Evolutionary conservation across 768 basidiomycete genomes (phyloP), one percentile per base, ranked within the genome.

Genomic region (Sistotremastrum niveocremeum): DNA sequence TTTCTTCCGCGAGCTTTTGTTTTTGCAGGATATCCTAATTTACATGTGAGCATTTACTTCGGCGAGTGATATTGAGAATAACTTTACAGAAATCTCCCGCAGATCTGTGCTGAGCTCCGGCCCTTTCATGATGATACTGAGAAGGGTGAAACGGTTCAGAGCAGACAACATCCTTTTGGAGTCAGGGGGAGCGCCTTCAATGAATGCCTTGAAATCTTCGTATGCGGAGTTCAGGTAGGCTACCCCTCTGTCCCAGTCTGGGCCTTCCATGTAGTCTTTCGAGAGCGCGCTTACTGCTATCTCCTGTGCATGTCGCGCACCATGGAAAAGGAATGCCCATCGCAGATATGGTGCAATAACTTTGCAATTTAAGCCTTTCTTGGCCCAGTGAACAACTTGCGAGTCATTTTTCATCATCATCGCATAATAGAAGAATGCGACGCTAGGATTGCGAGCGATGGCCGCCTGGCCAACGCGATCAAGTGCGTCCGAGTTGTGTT

Each of bases 381-480:
- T 81, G 49, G 76, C 73, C 1, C 70, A 75, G 6, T 75, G 69
- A 29, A 82, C 62, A 1, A 75, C 79, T 5, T 66, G 62, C 37
- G 62, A 55, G 49, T 79, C 66, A 1, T 66, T 59, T 0, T 68
- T 66, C 30, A 81, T 62, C 0, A 73, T 70, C 48, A 79, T 65
- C 12, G 72, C 73, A 49, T 82, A 80, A 49, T 80, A 77, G 56
- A 73, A 80, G 57, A 81, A 82, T 3, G 74, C 74, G 29, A 73
- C 65, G 20, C 73, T 64, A 2, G 79, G 78, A 50, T 69, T 79
- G 32, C 77, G 72, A 50, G 70, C 57, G 34, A 81, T 57, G 1
- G 65, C 69, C 35, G 65, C 63, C 47, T 67, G 63, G 0, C 76
- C 77, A 5, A 46, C 5, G 30, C 11, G 37, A 12, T 9, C 28